Evolutionary conservation across 352 stramenopile species (phyloP).

Genomic region (Phytophthora agathidicida): DNA sequence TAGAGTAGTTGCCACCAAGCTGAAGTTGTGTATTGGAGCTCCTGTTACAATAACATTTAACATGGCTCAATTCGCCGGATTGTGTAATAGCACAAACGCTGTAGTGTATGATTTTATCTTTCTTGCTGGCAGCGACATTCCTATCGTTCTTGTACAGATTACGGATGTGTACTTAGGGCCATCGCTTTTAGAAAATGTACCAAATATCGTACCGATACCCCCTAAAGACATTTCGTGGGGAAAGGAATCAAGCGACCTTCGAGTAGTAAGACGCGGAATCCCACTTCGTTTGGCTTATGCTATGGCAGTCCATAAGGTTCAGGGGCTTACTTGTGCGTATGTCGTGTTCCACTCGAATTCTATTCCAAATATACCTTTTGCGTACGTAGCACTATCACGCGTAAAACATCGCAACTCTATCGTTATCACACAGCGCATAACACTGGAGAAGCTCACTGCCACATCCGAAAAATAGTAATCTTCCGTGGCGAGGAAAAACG

Average conservation of each 20-base stretch:
- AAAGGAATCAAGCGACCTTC: neutral
- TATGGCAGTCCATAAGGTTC: neutral
- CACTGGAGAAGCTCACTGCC: no score
- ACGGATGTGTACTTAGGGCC: neutral
- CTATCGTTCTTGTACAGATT: neutral
- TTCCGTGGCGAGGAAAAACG: no score
- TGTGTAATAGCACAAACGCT: neutral
- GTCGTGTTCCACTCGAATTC: neutral
- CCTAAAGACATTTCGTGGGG: neutral
- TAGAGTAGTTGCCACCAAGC: no score
- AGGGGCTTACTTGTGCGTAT: neutral
- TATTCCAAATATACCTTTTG: neutral
- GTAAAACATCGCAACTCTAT: neutral
- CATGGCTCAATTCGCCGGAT: no score
- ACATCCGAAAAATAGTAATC: no score
- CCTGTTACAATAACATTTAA: no score
- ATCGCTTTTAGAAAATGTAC: neutral
- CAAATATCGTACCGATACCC: neutral
- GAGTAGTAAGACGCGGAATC: neutral
- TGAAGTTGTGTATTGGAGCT: no score
- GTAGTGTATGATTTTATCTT: neutral
- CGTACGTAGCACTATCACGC: neutral
- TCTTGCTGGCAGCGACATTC: neutral
- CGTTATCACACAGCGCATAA: no score
- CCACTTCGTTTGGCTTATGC: neutral